Percentiles rank a stretch among this genome's conserved stretches.
Evolutionary conservation across 176 grass and related monocot species (phyloP).

Genomic region (Oryza coarctata): DNA sequence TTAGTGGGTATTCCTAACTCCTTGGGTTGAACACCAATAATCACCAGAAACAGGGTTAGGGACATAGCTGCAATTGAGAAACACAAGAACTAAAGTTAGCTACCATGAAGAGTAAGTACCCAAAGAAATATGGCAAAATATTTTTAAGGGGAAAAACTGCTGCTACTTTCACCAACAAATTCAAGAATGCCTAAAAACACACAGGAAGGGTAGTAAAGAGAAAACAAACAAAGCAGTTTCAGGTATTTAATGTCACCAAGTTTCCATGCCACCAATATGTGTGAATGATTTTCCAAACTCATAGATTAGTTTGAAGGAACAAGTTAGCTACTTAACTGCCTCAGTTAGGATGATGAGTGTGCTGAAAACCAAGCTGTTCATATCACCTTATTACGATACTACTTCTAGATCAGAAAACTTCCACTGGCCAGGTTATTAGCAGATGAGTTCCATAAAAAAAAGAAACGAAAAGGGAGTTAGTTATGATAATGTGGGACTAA

Average conservation of each 20-base stretch:
- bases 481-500: background rate
- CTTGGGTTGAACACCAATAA: constrained; percentile 96
- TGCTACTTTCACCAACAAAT: too few relatives aligned
- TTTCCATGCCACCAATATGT: background rate
- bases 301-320: background rate
- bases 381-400: background rate
- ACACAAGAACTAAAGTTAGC: background rate
- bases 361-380: background rate
- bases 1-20: constrained; percentile 97
- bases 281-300: background rate
- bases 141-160: background rate
- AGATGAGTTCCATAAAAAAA: background rate
- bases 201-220: background rate
- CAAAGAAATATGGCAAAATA: constrained; percentile 6
- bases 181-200: background rate
- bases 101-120: background rate
- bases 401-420: background rate
- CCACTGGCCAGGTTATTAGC: background rate
- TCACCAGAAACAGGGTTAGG: constrained; percentile 91
- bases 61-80: constrained; percentile 63
- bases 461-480: background rate
- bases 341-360: background rate
- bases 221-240: background rate
- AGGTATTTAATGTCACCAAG: background rate
- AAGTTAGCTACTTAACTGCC: background rate